Conservation (phyloP, 139 green algal species). For the Spirogloea muscicola region DNA sequence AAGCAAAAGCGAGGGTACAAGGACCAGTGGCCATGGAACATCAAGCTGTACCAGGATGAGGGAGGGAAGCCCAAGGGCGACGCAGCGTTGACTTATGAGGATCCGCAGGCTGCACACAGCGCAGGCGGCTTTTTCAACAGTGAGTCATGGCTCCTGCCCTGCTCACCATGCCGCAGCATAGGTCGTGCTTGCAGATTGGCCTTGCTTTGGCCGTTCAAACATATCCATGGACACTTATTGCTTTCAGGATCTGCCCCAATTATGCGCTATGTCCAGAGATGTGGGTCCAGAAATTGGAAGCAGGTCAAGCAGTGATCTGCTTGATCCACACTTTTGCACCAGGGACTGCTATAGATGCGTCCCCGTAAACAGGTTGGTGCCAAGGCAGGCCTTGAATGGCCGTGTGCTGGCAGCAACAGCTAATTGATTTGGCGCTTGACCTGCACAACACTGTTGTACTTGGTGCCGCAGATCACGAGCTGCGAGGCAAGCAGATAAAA, state of each 20-base stretch:
- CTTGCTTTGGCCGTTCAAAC: not conserved
- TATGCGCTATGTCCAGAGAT: not conserved
- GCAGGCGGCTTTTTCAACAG: conserved; percentile 49
- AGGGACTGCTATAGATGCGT: too few species aligned
- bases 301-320: too few species aligned
- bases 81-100: conserved; percentile 41
- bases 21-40: conserved; percentile 52
- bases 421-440: too few species aligned
- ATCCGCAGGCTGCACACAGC: conserved; percentile 41
- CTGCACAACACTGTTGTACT: too few species aligned
- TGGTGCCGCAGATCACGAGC: too few species aligned
- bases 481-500: too few species aligned
- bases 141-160: conserved; percentile 12
- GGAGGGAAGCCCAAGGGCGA: conserved; percentile 40
- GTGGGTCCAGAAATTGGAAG: too few species aligned
- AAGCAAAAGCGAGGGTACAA: conserved; percentile 53
- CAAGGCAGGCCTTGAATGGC: too few species aligned
- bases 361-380: too few species aligned
- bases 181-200: not conserved
- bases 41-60: conserved; percentile 50
- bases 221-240: not conserved
- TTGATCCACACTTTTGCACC: too few species aligned
- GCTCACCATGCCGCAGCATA: not conserved
- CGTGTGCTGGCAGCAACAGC: too few species aligned
- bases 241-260: not conserved